phyloP scores from a whole-genome alignment of 2,329 filamentous ascomycete species.

The Alternaria alternata region DNA sequence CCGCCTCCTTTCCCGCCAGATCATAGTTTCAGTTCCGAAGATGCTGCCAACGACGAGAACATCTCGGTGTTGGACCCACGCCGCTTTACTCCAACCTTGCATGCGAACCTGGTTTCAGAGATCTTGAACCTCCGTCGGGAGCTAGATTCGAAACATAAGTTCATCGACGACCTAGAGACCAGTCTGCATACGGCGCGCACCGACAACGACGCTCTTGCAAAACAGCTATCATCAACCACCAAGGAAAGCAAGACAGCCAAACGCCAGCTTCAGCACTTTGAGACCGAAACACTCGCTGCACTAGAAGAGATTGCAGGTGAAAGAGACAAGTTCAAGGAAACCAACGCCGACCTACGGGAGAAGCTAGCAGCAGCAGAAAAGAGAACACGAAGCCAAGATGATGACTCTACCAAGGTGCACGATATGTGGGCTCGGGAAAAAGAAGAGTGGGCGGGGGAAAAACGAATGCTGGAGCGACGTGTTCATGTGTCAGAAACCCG shows the following conservation, averaged over 20 bases:
- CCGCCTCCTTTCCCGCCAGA: slow-evolving; percentile 63
- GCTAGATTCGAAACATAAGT: slow-evolving; percentile 85
- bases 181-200: slow-evolving; percentile 73
- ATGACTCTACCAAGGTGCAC: slow-evolving; percentile 81
- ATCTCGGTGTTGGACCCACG: slow-evolving; percentile 84
- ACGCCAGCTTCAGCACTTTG: slow-evolving; percentile 83
- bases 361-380: slow-evolving; percentile 81
- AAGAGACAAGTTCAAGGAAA: slow-evolving; percentile 82
- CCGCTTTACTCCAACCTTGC: slow-evolving; percentile 91
- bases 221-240: slow-evolving; percentile 66
- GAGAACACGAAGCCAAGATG: slow-evolving; percentile 79
- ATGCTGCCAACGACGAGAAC: slow-evolving; percentile 68
- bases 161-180: slow-evolving; percentile 85
- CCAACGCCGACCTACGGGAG: slow-evolving; percentile 73
- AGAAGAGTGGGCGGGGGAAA: slow-evolving; percentile 83
- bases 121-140: slow-evolving; percentile 88
- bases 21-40: slow-evolving; percentile 57
- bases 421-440: slow-evolving; percentile 85
- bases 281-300: slow-evolving; percentile 87
- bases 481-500: slow-evolving; percentile 90
- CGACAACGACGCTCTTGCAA: slow-evolving; percentile 76
- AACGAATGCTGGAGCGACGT: slow-evolving; percentile 80
- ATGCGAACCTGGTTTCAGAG: slow-evolving; percentile 93
- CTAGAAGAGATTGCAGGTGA: slow-evolving; percentile 84
- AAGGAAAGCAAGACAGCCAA: slow-evolving; percentile 84